Evolutionary conservation across 768 basidiomycete genomes (phyloP), one percentile per base, ranked within the genome.

Genomic region (Boletus pseudo-olivaceus): DNA sequence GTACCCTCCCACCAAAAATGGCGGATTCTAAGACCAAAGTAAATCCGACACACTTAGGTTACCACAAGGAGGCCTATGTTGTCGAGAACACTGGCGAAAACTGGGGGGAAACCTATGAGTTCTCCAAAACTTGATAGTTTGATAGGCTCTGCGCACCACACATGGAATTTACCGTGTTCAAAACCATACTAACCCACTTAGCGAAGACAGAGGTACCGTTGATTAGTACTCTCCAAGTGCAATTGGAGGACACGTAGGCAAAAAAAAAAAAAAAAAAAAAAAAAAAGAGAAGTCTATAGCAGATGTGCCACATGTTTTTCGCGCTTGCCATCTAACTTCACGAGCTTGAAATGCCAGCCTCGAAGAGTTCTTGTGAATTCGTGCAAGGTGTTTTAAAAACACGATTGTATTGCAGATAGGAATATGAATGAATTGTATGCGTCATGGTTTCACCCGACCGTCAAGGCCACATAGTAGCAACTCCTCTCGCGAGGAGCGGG

Each of bases 391-490:
- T n/a, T n/a, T 0, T 14, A 27, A 27, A 39, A 53, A 38, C 30
- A 17, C 37, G 12, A 33, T 9, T 23, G 17, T 34, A 37, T 45
- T 32, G 8, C 30, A 23, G 8, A 29, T 20, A 19, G 12, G 1
- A 41, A 17, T 17, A 12, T 7, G 3, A n/a, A 38, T 17, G 14
- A 35, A 29, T 15, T 88, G 86, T 87, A 67, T 77, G 75, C 83
- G 74, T 82, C 83, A 89, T 89, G 87, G 87, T 87, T 86, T 87
- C 62, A 82, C 85, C 82, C 79, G 71, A 83, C 87, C 83, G 84
- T 87, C 85, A 88, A 80, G 59, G 85, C 81, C 79, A 87, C 87
- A 80, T 87, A 65, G 64, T 53, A 64, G 65, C 65, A 61, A 60
- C 64, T 47, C 65, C 61, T 54, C 52, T n/a, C 15, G 1, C 66